These are phyloP conservation scores for Crithidia fasciculata DNA, from an alignment of 208 protist species.

Conservation along the genomic window DNA sequence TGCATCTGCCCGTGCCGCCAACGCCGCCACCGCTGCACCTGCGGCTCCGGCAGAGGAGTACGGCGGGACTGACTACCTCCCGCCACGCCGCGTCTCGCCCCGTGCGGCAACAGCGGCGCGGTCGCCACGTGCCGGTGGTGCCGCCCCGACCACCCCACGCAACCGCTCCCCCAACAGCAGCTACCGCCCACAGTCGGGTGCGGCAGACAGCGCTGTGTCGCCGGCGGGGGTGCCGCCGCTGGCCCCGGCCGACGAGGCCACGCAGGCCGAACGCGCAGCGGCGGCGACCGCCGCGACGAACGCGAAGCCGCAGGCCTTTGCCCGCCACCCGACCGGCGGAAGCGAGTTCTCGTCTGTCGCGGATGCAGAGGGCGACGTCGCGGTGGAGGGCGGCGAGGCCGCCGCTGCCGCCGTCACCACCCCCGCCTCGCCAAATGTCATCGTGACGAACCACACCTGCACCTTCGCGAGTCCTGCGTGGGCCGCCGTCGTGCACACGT, in stretches of 20 bases:
- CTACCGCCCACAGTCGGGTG: slow-evolving; percentile 6
- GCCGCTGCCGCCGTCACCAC: slow-evolving; percentile 23
- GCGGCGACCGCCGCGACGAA: slow-evolving; percentile 2
- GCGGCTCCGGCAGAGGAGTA: background rate
- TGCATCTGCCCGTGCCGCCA: background rate
- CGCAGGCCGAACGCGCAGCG: slow-evolving; percentile 10
- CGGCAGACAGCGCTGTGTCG: slow-evolving; percentile 1
- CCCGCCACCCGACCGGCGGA: slow-evolving; percentile 9
- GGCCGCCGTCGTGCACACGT: slow-evolving; percentile 34
- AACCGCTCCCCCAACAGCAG: slow-evolving; percentile 29
- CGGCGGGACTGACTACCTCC: background rate
- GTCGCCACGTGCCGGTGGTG: slow-evolving; percentile 13
- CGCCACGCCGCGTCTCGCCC: slow-evolving; percentile 23
- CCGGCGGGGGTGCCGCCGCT: background rate
- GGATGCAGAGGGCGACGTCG: slow-evolving; percentile 9
- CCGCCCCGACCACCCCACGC: slow-evolving; percentile 21
- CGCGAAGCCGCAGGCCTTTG: slow-evolving; percentile 17
- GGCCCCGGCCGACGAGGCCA: slow-evolving; percentile 1
- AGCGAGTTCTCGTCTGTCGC: slow-evolving; percentile 37
- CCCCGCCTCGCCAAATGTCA: slow-evolving; percentile 17
- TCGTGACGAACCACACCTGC: slow-evolving; percentile 38
- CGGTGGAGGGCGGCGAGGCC: slow-evolving; percentile 1
- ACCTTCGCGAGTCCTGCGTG: slow-evolving; percentile 40
- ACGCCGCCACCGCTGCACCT: background rate
- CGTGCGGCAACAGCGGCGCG: slow-evolving; percentile 22